Conservation (phyloP, 352 stramenopile genomes). For the Pythium biforme region DNA sequence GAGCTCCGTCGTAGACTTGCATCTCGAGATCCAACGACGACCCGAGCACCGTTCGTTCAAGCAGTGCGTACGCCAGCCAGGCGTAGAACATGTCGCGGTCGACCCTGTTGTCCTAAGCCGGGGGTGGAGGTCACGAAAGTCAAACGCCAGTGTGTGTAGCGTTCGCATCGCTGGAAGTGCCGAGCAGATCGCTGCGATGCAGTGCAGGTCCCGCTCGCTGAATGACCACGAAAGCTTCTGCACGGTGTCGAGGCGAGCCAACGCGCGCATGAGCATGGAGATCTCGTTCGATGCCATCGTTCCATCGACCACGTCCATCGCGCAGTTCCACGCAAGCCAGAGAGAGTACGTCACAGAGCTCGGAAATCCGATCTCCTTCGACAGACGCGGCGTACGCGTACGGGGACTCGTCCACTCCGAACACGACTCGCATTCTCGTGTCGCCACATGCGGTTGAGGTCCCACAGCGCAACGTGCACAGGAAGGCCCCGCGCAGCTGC, state of each 20-base stretch:
- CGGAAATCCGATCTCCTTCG: too few relatives aligned
- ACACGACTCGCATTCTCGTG: neutral
- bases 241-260: neutral
- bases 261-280: neutral
- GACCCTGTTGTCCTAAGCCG: neutral
- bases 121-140: neutral
- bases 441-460: slow-evolving; percentile 1
- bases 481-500: neutral
- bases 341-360: neutral
- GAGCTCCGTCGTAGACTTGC: neutral
- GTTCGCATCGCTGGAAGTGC: neutral
- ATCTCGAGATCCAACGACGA: neutral
- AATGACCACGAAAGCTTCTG: neutral
- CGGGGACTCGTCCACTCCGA: too few relatives aligned
- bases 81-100: neutral
- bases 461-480: too few relatives aligned
- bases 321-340: neutral
- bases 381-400: too few relatives aligned
- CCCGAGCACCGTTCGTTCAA: neutral
- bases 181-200: neutral
- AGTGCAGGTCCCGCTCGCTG: neutral
- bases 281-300: neutral
- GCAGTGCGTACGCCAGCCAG: neutral
- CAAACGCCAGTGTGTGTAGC: neutral
- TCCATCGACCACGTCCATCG: neutral